These are phyloP conservation scores for Xylariaceae sp. DNA, from an alignment of 2,329 filamentous ascomycete species.

Conservation along the genomic window DNA sequence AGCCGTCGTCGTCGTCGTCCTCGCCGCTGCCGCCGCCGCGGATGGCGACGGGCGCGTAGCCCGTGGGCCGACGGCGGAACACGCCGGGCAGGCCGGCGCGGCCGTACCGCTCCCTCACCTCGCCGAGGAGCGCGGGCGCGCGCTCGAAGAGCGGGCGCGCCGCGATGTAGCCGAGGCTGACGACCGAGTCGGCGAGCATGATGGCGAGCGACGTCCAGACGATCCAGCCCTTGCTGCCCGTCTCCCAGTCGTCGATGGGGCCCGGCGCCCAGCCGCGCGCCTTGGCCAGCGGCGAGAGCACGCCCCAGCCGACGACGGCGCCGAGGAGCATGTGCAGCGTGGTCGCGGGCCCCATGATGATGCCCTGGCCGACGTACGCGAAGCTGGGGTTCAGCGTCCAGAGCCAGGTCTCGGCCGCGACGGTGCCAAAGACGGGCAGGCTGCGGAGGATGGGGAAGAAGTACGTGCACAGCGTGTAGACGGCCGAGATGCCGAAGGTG, in stretches of 20 bases:
- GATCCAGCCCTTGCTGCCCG: constrained; percentile 95
- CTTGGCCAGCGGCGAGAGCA: constrained; percentile 86
- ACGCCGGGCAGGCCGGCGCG: constrained; percentile 14
- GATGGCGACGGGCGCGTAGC: constrained; percentile 19
- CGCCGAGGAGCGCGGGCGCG: constrained; percentile 20
- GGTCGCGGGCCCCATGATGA: constrained; percentile 96
- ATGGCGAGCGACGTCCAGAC: constrained; percentile 94
- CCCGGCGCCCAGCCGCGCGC: constrained; percentile 82
- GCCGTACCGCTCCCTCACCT: constrained; percentile 13
- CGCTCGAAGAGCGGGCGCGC: constrained; percentile 52
- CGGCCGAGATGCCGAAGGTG: constrained; percentile 51
- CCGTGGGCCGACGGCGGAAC: constrained; percentile 12
- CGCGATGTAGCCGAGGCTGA: constrained; percentile 76
- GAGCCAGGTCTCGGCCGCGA: constrained; percentile 72
- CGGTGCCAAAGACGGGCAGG: constrained; percentile 75
- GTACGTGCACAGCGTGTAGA: constrained; percentile 76
- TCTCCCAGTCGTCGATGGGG: constrained; percentile 79
- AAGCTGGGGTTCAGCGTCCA: constrained; percentile 96
- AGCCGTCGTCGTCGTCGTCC: constrained; percentile 18
- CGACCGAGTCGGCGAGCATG: constrained; percentile 88
- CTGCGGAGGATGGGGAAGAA: constrained; percentile 81
- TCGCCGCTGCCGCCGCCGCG: too few relatives aligned
- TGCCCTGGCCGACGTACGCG: constrained; percentile 95
- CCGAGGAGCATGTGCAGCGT: constrained; percentile 94
- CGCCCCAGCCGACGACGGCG: constrained; percentile 80